These are phyloP conservation scores for Suillus tomentosus DNA, from an alignment of 768 basidiomycete species.

Conservation along the genomic window DNA sequence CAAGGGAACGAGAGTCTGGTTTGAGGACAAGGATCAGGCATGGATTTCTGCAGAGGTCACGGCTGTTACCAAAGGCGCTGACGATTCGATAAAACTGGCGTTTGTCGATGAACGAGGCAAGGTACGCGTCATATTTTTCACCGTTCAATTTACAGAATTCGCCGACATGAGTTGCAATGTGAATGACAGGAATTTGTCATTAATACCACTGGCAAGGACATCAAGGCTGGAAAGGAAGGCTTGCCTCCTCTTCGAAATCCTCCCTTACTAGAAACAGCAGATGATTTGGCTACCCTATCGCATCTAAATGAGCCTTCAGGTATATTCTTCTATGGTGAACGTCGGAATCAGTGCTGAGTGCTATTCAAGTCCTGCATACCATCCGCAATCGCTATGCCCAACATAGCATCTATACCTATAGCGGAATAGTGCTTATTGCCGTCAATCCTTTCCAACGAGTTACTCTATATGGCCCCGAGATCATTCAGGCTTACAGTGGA, in stretches of 20 bases:
- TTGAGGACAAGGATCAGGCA: constrained; percentile 90
- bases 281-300: constrained; percentile 96
- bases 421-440: constrained; percentile 97
- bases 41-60: constrained; percentile 91
- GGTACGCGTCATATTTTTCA: constrained; percentile 45
- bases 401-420: constrained; percentile 98
- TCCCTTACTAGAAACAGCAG: constrained; percentile 92
- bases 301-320: constrained; percentile 98
- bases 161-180: neutral
- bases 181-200: constrained; percentile 68
- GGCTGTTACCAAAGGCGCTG: constrained; percentile 59
- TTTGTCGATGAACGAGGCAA: constrained; percentile 93
- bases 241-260: constrained; percentile 96
- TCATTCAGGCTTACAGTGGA: constrained; percentile 96
- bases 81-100: constrained; percentile 78
- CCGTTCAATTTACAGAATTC: constrained; percentile 14
- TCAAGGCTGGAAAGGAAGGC: constrained; percentile 75
- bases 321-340: constrained; percentile 30
- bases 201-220: constrained; percentile 77
- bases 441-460: constrained; percentile 99
- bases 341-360: constrained; percentile 4
- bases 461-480: constrained; percentile 94
- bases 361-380: constrained; percentile 81
- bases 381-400: constrained; percentile 96
- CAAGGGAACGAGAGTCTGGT: constrained; percentile 90